These are phyloP conservation scores for Raddia guianensis DNA, from an alignment of 176 grass and related monocot species.

Conservation along the genomic window DNA sequence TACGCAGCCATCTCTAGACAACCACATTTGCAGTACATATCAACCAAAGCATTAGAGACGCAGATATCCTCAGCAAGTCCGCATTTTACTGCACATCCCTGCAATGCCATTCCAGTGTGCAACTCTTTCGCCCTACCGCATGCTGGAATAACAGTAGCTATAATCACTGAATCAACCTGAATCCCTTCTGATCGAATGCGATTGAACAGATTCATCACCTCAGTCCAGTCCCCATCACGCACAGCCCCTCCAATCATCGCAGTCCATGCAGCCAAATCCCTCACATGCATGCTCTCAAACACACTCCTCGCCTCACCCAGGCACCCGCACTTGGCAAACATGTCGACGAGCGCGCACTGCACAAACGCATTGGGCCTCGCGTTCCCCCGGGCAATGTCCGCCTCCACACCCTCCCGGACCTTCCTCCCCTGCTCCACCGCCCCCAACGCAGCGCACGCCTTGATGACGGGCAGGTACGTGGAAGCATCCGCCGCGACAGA, in stretches of 20 bases:
- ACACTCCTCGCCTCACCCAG: conserved; percentile 50
- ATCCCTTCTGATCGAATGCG: conserved; percentile 51
- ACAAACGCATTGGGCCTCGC: conserved; percentile 43
- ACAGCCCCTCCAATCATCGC: conserved; percentile 53
- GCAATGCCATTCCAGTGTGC: conserved; percentile 36
- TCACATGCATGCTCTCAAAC: conserved; percentile 50
- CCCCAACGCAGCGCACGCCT: conserved; percentile 50
- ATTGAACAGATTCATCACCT: conserved; percentile 44
- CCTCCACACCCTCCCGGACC: conserved; percentile 29
- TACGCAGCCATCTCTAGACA: conserved; percentile 32
- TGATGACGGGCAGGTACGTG: conserved; percentile 62
- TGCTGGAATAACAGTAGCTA: conserved; percentile 57
- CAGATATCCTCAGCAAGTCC: conserved; percentile 45
- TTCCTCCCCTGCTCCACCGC: conserved; percentile 42
- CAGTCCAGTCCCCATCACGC: conserved; percentile 38
- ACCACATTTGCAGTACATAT: conserved; percentile 69
- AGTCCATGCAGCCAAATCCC: conserved; percentile 56
- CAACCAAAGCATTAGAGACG: conserved; percentile 61
- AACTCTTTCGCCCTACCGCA: conserved; percentile 48
- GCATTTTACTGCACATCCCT: conserved; percentile 46
- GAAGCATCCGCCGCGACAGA: conserved; percentile 32
- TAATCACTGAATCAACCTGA: conserved; percentile 46
- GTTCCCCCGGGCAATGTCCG: neutral
- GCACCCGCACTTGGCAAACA: conserved; percentile 65
- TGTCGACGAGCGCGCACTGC: conserved; percentile 60